These are phyloP conservation scores for Collybiopsis luxurians DNA, from an alignment of 768 basidiomycete genomes.

Conservation along the genomic window DNA sequence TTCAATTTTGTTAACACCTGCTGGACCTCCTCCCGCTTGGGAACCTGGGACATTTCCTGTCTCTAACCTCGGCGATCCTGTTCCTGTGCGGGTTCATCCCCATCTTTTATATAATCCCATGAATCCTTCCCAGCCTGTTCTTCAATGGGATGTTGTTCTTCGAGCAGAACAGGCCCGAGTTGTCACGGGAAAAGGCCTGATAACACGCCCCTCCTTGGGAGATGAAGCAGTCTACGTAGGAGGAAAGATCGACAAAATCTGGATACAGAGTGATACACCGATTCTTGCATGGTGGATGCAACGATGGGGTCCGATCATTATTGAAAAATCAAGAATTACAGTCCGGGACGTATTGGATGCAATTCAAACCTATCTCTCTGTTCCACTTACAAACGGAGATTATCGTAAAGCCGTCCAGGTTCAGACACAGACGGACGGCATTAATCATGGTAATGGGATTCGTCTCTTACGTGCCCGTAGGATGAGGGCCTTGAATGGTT, in stretches of 20 bases:
- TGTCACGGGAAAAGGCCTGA: slow-evolving; percentile 24
- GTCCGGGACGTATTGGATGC: slow-evolving; percentile 46
- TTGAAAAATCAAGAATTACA: slow-evolving; percentile 35
- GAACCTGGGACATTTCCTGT: background rate
- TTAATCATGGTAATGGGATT: slow-evolving; percentile 15
- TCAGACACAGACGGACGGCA: slow-evolving; percentile 13
- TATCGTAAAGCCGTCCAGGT: slow-evolving; percentile 21
- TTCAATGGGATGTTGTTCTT: slow-evolving; percentile 44
- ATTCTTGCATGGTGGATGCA: slow-evolving; percentile 39
- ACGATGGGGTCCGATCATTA: slow-evolving; percentile 49
- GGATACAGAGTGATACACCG: slow-evolving; percentile 37
- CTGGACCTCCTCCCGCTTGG: background rate
- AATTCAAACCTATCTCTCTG: slow-evolving; percentile 47
- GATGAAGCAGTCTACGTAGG: slow-evolving; percentile 21
- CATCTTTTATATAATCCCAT: slow-evolving; percentile 36
- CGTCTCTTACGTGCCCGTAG: slow-evolving; percentile 28
- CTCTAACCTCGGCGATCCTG: background rate
- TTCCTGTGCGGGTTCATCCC: slow-evolving; percentile 20
- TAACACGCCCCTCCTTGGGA: slow-evolving; percentile 27
- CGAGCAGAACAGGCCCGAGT: slow-evolving; percentile 32
- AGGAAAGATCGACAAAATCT: slow-evolving; percentile 20
- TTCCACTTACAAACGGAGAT: slow-evolving; percentile 35
- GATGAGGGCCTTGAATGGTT: slow-evolving; percentile 28
- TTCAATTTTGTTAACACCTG: background rate
- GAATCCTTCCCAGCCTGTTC: slow-evolving; percentile 29